These are phyloP conservation scores for Trichoderma virens DNA, from an alignment of 495 filamentous ascomycete species.

Conservation along the genomic window DNA sequence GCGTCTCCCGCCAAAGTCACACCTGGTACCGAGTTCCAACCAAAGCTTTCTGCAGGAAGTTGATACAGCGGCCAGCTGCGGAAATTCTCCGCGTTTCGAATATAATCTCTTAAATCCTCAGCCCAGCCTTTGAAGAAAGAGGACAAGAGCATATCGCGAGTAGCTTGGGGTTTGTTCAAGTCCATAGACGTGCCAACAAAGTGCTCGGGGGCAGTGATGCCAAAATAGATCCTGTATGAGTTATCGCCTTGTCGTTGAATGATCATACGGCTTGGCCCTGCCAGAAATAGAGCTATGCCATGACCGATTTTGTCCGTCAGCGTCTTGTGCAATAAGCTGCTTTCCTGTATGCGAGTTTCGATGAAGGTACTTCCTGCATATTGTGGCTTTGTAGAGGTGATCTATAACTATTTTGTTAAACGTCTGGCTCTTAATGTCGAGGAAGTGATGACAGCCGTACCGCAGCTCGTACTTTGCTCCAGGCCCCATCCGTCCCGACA, in stretches of 20 bases:
- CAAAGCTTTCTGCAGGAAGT: slow-evolving; percentile 39
- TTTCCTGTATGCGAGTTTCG: slow-evolving; percentile 28
- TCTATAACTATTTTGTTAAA: not conserved
- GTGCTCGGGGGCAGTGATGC: slow-evolving; percentile 16
- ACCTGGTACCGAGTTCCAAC: slow-evolving; percentile 36
- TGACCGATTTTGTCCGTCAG: too few species aligned
- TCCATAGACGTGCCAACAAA: slow-evolving; percentile 27
- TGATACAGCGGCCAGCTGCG: slow-evolving; percentile 36
- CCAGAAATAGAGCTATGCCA: too few species aligned
- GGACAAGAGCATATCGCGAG: slow-evolving; percentile 1
- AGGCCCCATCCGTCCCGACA: slow-evolving; percentile 57
- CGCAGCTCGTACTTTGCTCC: slow-evolving; percentile 48
- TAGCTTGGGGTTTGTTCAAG: slow-evolving; percentile 32
- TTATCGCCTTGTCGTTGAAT: too few species aligned
- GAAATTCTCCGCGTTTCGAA: slow-evolving; percentile 1
- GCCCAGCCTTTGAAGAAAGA: slow-evolving; percentile 24
- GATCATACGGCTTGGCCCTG: too few species aligned
- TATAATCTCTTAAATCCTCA: slow-evolving; percentile 18
- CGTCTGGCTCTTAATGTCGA: too few species aligned
- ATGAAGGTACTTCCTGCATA: slow-evolving; percentile 28
- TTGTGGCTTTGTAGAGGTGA: slow-evolving; percentile 31
- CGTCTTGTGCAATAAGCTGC: too few species aligned
- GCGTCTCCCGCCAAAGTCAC: slow-evolving; percentile 54
- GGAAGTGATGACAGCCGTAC: slow-evolving; percentile 33
- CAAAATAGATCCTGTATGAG: slow-evolving; percentile 26